These are phyloP conservation scores for Alternaria brassicicola DNA, from an alignment of 2,329 filamentous ascomycete genomes.

Conservation along the genomic window DNA sequence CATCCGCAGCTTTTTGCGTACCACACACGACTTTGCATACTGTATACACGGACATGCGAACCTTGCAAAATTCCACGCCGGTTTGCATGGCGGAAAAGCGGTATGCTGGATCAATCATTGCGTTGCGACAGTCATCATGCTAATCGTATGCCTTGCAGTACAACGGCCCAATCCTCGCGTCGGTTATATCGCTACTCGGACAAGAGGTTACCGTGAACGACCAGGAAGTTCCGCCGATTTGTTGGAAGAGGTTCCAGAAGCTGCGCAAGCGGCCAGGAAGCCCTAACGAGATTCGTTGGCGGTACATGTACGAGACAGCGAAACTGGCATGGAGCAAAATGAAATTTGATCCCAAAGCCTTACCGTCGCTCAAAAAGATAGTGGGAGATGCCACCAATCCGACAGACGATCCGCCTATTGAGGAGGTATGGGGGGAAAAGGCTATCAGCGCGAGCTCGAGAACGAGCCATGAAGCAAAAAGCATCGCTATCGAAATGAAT, in stretches of 20 bases:
- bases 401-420: not conserved
- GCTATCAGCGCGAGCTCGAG: not conserved
- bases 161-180: constrained; percentile 23
- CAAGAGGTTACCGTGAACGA: not conserved
- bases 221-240: not conserved
- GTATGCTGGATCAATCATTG: constrained; percentile 4
- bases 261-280: not conserved
- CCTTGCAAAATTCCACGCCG: constrained; percentile 15
- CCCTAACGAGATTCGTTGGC: constrained; percentile 12
- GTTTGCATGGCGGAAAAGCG: constrained; percentile 13
- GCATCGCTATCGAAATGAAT: constrained; percentile 4
- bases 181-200: constrained; percentile 7
- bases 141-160: constrained; percentile 12
- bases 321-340: constrained; percentile 25
- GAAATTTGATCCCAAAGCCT: constrained; percentile 8
- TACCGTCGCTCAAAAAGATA: constrained; percentile 1
- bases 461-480: not conserved
- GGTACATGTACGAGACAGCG: constrained; percentile 29
- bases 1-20: constrained; percentile 28
- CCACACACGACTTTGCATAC: constrained; percentile 24
- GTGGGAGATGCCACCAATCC: not conserved
- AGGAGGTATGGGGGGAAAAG: not conserved
- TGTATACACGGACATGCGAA: constrained; percentile 21
- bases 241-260: not conserved
- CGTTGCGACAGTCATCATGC: not conserved